Conservation (phyloP, 345 rosid species). For the Citrus hindsii region DNA sequence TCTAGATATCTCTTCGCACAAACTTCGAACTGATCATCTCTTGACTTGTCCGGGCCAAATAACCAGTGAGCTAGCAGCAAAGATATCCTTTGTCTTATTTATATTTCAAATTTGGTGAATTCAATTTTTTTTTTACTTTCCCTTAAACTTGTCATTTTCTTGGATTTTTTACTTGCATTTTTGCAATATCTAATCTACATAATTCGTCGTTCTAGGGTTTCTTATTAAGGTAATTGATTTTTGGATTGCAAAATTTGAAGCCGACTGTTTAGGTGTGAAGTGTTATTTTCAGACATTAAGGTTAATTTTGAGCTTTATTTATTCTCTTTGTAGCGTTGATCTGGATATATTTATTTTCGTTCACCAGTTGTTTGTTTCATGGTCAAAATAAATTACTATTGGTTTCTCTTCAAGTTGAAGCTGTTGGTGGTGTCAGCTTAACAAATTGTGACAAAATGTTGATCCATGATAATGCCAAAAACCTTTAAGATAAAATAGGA, state of each 20-base stretch:
- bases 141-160: too few relatives aligned
- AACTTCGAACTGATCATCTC: too few relatives aligned
- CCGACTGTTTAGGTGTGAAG: not conserved
- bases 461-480: not conserved
- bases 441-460: not conserved
- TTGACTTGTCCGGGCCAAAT: too few relatives aligned
- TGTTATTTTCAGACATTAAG: not conserved
- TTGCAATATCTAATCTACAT: not conserved
- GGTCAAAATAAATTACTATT: too few relatives aligned
- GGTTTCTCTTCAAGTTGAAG: not conserved
- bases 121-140: too few relatives aligned
- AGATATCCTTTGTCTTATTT: too few relatives aligned
- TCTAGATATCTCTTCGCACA: too few relatives aligned
- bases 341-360: not conserved
- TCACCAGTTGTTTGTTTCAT: not conserved
- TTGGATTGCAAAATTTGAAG: not conserved
- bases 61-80: too few relatives aligned
- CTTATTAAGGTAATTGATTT: not conserved
- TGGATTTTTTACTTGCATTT: too few relatives aligned
- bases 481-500: too few relatives aligned
- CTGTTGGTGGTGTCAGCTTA: not conserved
- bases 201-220: not conserved
- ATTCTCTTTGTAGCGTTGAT: too few relatives aligned
- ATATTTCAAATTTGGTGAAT: too few relatives aligned
- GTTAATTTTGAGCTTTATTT: not conserved